Evolutionary conservation across 2,329 filamentous ascomycete species (phyloP).

Genomic region (Thelonectria discophora): DNA sequence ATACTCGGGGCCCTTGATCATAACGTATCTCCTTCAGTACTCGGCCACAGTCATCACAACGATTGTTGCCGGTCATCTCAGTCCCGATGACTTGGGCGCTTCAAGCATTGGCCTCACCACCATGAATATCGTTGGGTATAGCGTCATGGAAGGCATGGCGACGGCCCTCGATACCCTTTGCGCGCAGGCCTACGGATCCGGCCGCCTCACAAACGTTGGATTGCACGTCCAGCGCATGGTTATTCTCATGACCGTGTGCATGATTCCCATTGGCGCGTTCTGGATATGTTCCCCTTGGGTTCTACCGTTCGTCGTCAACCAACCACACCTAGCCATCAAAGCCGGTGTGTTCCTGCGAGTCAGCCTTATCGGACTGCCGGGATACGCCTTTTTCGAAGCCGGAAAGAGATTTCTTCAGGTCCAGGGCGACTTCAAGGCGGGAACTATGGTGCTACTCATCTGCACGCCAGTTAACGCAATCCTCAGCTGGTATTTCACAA

Average conservation of each 20-base stretch:
- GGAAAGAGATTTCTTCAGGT: conserved; percentile 64
- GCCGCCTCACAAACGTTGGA: conserved; percentile 58
- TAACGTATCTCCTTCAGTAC: conserved; percentile 64
- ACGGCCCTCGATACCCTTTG: conserved; percentile 41
- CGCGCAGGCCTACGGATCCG: conserved; percentile 46
- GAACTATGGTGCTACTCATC: conserved; percentile 57
- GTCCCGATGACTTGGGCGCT: conserved; percentile 62
- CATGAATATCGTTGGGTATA: conserved; percentile 62
- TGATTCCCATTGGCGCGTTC: conserved; percentile 57
- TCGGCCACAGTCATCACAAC: conserved; percentile 61
- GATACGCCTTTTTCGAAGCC: conserved; percentile 63
- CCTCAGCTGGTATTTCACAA: conserved; percentile 59
- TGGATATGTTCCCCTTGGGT: conserved; percentile 61
- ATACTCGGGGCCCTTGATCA: conserved; percentile 56
- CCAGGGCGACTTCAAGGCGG: conserved; percentile 62
- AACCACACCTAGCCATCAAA: conserved; percentile 57
- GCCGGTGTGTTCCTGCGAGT: conserved; percentile 60
- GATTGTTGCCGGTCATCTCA: conserved; percentile 61
- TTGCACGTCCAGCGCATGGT: conserved; percentile 63
- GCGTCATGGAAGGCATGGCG: conserved; percentile 47
- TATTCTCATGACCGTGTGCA: conserved; percentile 57
- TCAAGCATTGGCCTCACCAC: conserved; percentile 62
- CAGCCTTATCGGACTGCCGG: conserved; percentile 59
- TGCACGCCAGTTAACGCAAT: conserved; percentile 58
- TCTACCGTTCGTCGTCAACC: conserved; percentile 55